phyloP scores from a whole-genome alignment of 2,329 filamentous ascomycete species.

The Neospermospora avenae region DNA sequence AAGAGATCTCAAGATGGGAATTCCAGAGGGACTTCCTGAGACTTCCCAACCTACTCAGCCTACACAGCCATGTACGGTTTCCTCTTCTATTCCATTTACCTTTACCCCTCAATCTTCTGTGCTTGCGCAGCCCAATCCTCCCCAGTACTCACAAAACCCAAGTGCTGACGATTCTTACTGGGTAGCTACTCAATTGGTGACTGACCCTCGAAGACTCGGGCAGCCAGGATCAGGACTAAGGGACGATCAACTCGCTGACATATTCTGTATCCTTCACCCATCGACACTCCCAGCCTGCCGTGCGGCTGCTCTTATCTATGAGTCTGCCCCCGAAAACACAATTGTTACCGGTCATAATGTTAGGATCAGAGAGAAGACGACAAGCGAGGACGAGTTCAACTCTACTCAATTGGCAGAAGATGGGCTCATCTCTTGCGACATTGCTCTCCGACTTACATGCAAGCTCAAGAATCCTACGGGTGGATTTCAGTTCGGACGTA shows the following conservation, averaged over 20 bases:
- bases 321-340: slow-evolving; percentile 55
- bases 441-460: slow-evolving; percentile 79
- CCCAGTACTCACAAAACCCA: slow-evolving; percentile 3
- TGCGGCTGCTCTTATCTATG: slow-evolving; percentile 55
- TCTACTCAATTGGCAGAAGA: slow-evolving; percentile 22
- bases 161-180: slow-evolving; percentile 23
- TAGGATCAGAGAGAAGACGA: slow-evolving; percentile 24
- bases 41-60: slow-evolving; percentile 12
- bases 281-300: slow-evolving; percentile 67
- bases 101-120: slow-evolving; percentile 4
- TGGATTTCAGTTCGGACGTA: slow-evolving; percentile 87
- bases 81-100: slow-evolving; percentile 4
- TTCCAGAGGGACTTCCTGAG: not conserved
- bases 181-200: slow-evolving; percentile 70
- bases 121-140: slow-evolving; percentile 3
- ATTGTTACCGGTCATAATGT: slow-evolving; percentile 38
- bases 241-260: slow-evolving; percentile 80
- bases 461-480: slow-evolving; percentile 61
- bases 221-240: slow-evolving; percentile 79
- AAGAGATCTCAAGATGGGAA: slow-evolving; percentile 25
- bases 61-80: slow-evolving; percentile 33
- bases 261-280: slow-evolving; percentile 85
- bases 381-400: slow-evolving; percentile 9
- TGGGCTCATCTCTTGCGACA: slow-evolving; percentile 46
- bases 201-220: slow-evolving; percentile 77